Percentiles rank a stretch among this genome's conserved stretches.
phyloP scores from a whole-genome alignment of 208 protist species.

The Leishmania gerbilli region DNA sequence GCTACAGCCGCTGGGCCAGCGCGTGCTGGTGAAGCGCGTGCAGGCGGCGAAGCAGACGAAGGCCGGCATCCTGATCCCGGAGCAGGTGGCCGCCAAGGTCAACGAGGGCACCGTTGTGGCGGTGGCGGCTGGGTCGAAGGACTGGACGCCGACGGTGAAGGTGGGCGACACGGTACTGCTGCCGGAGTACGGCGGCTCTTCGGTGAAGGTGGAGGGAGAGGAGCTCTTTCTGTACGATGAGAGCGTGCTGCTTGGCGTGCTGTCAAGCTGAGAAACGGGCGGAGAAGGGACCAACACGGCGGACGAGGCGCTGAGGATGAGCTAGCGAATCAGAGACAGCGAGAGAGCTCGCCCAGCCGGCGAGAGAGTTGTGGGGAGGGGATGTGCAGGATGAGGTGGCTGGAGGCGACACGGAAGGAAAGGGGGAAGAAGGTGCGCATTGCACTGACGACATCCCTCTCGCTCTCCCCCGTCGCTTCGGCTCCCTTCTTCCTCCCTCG shows the following conservation, averaged over 20 bases:
- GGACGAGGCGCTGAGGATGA: not conserved
- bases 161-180: constrained; percentile 91
- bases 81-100: constrained; percentile 92
- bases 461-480: not conserved
- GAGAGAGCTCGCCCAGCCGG: not conserved
- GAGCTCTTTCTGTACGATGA: constrained; percentile 94
- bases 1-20: constrained; percentile 90
- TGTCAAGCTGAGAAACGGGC: constrained; percentile 48
- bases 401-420: not conserved
- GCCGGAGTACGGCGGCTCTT: constrained; percentile 87
- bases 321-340: not conserved
- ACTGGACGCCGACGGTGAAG: constrained; percentile 92
- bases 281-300: not conserved
- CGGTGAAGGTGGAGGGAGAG: constrained; percentile 92
- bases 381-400: not conserved
- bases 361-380: constrained; percentile 2
- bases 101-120: constrained; percentile 93
- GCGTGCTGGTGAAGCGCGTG: constrained; percentile 88
- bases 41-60: constrained; percentile 92
- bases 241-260: constrained; percentile 84
- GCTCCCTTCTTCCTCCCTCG: constrained; percentile 3
- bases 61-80: constrained; percentile 93
- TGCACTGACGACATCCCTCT: not conserved
- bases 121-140: constrained; percentile 86
- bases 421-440: not conserved